These are phyloP conservation scores for Naganishia sp. DNA, from an alignment of 1,284 basidiomycete species.

Conservation along the genomic window DNA sequence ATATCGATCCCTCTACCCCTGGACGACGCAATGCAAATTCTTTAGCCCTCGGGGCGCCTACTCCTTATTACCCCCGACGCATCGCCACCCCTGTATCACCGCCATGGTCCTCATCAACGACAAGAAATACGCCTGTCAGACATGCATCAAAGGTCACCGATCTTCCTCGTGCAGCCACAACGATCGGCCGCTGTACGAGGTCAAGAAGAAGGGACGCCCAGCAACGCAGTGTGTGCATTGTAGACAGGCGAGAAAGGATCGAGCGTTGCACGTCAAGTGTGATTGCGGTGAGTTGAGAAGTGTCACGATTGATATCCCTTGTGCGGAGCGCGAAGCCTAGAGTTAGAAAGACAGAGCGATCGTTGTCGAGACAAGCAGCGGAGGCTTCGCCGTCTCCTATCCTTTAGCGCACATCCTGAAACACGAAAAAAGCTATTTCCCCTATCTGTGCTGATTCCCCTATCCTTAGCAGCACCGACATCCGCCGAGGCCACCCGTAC, in stretches of 20 bases:
- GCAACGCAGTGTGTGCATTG: conserved; percentile 78
- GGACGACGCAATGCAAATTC: background rate
- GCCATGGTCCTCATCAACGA: conserved; percentile 69
- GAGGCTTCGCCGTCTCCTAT: background rate
- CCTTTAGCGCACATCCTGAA: background rate
- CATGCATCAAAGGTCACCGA: conserved; percentile 79
- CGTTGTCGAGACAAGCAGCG: background rate
- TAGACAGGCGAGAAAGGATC: conserved; percentile 58
- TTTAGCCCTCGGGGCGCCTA: background rate
- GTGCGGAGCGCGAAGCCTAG: conserved; percentile 57
- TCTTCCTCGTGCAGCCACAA: conserved; percentile 74
- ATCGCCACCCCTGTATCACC: background rate
- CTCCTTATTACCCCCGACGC: background rate
- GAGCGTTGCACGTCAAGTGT: conserved; percentile 71
- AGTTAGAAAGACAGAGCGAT: too few relatives aligned
- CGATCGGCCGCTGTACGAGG: conserved; percentile 73
- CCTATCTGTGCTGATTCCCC: background rate
- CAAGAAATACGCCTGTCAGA: conserved; percentile 66
- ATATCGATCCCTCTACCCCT: too few relatives aligned
- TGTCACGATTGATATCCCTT: conserved; percentile 65
- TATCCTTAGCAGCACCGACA: background rate
- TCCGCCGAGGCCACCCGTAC: background rate
- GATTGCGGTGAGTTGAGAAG: conserved; percentile 51
- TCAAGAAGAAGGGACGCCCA: conserved; percentile 76
- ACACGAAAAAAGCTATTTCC: background rate